Percentiles rank a stretch among this genome's conserved stretches.
Evolutionary conservation across 75 land plant species (phyloP).

Genomic region (Ceratopteris richardii): DNA sequence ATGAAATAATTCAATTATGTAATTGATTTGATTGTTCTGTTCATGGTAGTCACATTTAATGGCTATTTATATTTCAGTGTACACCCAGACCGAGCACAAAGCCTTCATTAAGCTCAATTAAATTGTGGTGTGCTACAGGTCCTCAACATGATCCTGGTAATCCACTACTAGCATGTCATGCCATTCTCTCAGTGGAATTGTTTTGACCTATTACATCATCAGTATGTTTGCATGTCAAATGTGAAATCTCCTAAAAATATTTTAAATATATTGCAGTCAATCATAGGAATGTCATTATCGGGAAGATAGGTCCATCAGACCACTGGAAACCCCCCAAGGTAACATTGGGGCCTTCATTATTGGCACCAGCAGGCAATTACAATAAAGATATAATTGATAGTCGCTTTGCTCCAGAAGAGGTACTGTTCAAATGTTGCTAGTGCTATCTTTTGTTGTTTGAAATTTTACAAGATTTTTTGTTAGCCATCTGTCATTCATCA

Average conservation of each 20-base stretch:
- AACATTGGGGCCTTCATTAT: neutral
- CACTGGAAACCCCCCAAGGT: conserved; percentile 1
- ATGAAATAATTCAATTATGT: too few species aligned
- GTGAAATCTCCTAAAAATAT: neutral
- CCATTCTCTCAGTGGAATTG: too few species aligned
- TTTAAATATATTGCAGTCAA: neutral
- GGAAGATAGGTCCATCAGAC: conserved; percentile 4
- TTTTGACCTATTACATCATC: too few species aligned
- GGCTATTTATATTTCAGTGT: neutral
- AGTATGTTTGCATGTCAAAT: neutral
- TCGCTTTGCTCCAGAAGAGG: neutral
- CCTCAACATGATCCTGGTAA: conserved; percentile 10
- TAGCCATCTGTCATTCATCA: too few species aligned
- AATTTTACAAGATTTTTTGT: too few species aligned
- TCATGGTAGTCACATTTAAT: neutral
- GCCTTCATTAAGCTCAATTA: neutral
- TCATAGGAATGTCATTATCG: conserved; percentile 1
- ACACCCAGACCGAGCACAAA: neutral
- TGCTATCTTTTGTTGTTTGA: too few species aligned
- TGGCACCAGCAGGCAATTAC: conserved; percentile 2
- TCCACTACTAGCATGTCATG: neutral
- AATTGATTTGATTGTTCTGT: neutral
- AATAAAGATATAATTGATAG: neutral
- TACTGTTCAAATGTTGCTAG: too few species aligned
- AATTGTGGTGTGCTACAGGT: conserved; percentile 3